phyloP scores from a whole-genome alignment of 345 rosid species.

The Moringa oleifera region DNA sequence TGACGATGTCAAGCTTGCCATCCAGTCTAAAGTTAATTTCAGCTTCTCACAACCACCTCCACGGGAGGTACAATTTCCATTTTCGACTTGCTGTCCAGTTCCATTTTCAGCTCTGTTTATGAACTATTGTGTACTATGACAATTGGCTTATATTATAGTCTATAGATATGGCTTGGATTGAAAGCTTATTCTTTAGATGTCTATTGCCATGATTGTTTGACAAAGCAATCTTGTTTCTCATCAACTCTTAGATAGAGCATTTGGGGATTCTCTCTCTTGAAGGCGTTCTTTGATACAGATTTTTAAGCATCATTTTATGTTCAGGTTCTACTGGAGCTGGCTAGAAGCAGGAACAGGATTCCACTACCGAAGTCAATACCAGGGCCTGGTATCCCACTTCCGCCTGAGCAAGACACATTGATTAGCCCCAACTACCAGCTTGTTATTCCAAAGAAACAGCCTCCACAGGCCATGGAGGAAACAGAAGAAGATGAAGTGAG shows the following conservation, averaged over 20 bases:
- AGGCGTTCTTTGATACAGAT: not conserved
- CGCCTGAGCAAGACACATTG: constrained; percentile 80
- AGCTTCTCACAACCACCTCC: constrained; percentile 97
- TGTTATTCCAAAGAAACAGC: constrained; percentile 50
- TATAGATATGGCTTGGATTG: not conserved
- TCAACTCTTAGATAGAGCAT: not conserved
- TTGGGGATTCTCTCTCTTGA: not conserved
- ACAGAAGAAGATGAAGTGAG: constrained; percentile 73
- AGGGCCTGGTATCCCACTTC: constrained; percentile 72
- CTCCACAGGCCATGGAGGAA: constrained; percentile 57
- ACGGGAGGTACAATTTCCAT: constrained; percentile 53
- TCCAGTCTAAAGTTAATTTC: constrained; percentile 82
- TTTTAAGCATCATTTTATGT: not conserved
- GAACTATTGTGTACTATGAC: too few species aligned
- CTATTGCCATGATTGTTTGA: too few species aligned
- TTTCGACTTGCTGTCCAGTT: too few species aligned
- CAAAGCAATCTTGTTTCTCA: not conserved
- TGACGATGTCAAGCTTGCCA: constrained; percentile 88
- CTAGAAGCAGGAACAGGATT: constrained; percentile 77
- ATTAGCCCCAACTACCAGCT: constrained; percentile 81
- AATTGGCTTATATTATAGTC: not conserved
- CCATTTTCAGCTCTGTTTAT: not conserved
- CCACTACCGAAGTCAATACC: constrained; percentile 74
- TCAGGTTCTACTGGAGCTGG: constrained; percentile 70
- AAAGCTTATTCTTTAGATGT: too few species aligned